Evolutionary conservation across 345 rosid genomes (phyloP), one percentile per base, ranked within the genome.

Genomic region (Carallia brachiata): DNA sequence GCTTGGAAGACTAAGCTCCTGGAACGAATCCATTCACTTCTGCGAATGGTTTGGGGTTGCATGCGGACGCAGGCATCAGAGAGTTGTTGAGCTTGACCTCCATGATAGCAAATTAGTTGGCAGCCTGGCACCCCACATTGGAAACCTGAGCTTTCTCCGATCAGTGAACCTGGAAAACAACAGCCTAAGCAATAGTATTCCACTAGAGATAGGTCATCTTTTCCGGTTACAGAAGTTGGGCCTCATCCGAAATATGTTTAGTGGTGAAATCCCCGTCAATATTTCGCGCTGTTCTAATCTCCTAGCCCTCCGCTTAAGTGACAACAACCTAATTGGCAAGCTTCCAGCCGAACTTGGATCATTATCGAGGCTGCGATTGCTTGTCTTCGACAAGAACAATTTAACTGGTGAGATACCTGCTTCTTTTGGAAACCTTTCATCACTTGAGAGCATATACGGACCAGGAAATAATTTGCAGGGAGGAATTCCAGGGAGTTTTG

Each of bases 321-420:
- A 4, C 39, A 82, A 79, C 73, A 74, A 68, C 47, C 63, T 82
- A 3, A 56, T 54, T 28, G 83, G 83, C 13, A 76, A 18, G 28
- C 73, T 79, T 48, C 81, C 81, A 0, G 61, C 19, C 0, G 78
- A 82, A 54, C 23, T 76, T 5, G 83, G 81, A 15, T 64, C 70
- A 44, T 36, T 82, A 5, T 13, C 54, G 8, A 71, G 62, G 67
- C 75, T 79, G 17, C 34, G 2, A 8, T 36, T 28, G 34, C 28
- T 75, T 36, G 2, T 39, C 67, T 30, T 70, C 67, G 4, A 6
- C 4, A 12, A 3, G 28, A 82, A 82, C 71, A 50, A 70, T 59
- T 63, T 82, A 27, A 70, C 56, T 5, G 83, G 85, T 6, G 18
- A 53, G 7, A 72, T 81, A 59, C 85, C 82, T 2, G 40, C 23